These are phyloP conservation scores for Clavaria fumosa DNA, from an alignment of 768 basidiomycete genomes.

Conservation along the genomic window DNA sequence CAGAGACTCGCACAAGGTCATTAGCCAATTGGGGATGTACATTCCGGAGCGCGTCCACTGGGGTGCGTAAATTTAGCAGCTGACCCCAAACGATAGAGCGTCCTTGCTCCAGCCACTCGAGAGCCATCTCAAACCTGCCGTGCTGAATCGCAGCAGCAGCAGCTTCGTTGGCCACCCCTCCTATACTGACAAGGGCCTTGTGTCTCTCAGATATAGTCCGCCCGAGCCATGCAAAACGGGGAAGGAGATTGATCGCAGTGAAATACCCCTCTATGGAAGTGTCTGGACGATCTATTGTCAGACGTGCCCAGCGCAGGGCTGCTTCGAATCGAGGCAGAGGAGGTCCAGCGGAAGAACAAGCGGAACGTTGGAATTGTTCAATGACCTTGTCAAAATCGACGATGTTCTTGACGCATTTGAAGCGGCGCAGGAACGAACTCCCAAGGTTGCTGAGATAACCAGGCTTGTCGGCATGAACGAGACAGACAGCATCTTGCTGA, in stretches of 20 bases:
- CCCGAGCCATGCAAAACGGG: conserved; percentile 11
- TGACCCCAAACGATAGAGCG: conserved; percentile 14
- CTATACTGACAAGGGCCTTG: conserved; percentile 3
- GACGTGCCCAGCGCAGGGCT: conserved; percentile 6
- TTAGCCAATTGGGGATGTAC: no score
- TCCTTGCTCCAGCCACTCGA: conserved; percentile 16
- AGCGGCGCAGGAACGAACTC: not conserved
- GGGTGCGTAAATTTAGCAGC: conserved; percentile 10
- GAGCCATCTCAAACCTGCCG: conserved; percentile 6
- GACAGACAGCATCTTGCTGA: not conserved
- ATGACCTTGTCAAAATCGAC: not conserved
- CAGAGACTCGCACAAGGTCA: conserved; percentile 2
- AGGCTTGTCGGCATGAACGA: not conserved
- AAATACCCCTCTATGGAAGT: conserved; percentile 7
- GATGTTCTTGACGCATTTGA: not conserved
- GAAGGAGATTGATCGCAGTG: no score
- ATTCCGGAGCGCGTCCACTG: conserved; percentile 11
- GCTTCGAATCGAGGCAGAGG: conserved; percentile 4
- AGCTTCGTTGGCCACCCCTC: no score
- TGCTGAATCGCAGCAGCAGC: no score
- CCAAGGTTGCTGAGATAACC: not conserved
- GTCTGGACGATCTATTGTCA: not conserved
- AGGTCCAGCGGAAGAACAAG: not conserved
- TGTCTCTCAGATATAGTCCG: conserved; percentile 8
- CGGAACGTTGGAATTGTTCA: no score